Percentiles rank a stretch among this genome's conserved stretches.
Evolutionary conservation across 2,329 filamentous ascomycete genomes (phyloP).

Genomic region (Tympanopsis confertula): DNA sequence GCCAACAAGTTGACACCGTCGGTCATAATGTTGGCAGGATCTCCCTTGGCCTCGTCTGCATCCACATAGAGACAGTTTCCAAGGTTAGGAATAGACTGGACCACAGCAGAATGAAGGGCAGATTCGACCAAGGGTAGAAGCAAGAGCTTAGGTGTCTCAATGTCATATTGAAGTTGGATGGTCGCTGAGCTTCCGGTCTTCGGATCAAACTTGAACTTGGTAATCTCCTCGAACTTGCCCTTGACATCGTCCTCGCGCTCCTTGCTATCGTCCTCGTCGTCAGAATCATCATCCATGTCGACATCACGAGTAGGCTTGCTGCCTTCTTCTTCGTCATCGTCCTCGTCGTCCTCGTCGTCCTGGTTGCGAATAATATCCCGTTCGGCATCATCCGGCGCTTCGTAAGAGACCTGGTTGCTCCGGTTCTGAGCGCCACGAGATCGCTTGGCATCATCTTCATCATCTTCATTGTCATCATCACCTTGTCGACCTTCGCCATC

Average conservation of each 20-base stretch:
- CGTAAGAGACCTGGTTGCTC: slow-evolving; percentile 75
- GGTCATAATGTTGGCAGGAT: slow-evolving; percentile 56
- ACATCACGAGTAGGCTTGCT: slow-evolving; percentile 30
- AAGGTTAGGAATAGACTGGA: slow-evolving; percentile 76
- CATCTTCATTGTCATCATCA: slow-evolving; percentile 37
- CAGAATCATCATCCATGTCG: slow-evolving; percentile 14
- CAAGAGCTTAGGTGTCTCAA: slow-evolving; percentile 73
- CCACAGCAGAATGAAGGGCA: slow-evolving; percentile 65
- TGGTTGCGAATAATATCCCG: slow-evolving; percentile 27
- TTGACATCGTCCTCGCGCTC: slow-evolving; percentile 29
- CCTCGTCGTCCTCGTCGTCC: slow-evolving; percentile 68
- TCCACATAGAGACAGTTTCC: slow-evolving; percentile 57
- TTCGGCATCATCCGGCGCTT: slow-evolving; percentile 55
- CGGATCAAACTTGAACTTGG: slow-evolving; percentile 71
- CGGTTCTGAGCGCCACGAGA: slow-evolving; percentile 68
- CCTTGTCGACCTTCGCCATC: slow-evolving; percentile 2
- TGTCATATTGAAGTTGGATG: slow-evolving; percentile 73
- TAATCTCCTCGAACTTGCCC: slow-evolving; percentile 47
- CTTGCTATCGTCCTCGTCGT: slow-evolving; percentile 9
- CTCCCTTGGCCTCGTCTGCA: slow-evolving; percentile 37
- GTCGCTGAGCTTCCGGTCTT: slow-evolving; percentile 62
- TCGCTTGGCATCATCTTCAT: slow-evolving; percentile 63
- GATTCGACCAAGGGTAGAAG: slow-evolving; percentile 85
- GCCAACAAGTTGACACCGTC: slow-evolving; percentile 79
- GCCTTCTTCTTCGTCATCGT: slow-evolving; percentile 39